phyloP scores from a whole-genome alignment of 2,329 filamentous ascomycete genomes.

The Daldinia eschscholtzii region DNA sequence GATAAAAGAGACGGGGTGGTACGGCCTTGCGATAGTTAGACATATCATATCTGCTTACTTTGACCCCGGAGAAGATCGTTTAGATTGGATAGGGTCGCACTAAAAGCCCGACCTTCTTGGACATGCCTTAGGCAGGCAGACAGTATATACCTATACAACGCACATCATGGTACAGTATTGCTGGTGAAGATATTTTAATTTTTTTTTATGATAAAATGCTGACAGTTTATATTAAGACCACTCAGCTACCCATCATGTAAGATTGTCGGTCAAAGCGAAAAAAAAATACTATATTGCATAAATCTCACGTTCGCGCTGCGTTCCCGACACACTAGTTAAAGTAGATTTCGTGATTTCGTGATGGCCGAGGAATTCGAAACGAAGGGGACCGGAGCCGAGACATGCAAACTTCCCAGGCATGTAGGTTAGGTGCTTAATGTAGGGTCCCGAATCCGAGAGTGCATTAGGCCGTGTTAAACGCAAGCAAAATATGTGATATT shows the following conservation, averaged over 20 bases:
- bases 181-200: background rate
- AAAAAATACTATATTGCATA: background rate
- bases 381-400: slow-evolving; percentile 1
- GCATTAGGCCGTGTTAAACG: background rate
- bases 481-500: background rate
- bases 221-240: slow-evolving; percentile 25
- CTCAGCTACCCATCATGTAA: slow-evolving; percentile 33
- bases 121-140: too few relatives aligned
- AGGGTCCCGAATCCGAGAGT: background rate
- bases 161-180: slow-evolving; percentile 5
- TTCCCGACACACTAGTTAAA: background rate
- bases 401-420: background rate
- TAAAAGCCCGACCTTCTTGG: slow-evolving; percentile 16
- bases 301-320: background rate
- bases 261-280: slow-evolving; percentile 38
- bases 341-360: background rate
- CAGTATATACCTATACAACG: background rate
- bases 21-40: slow-evolving; percentile 6
- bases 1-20: slow-evolving; percentile 2
- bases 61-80: slow-evolving; percentile 33
- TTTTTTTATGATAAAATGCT: slow-evolving; percentile 11
- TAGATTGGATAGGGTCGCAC: slow-evolving; percentile 22
- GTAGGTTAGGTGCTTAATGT: background rate
- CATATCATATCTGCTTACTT: slow-evolving; percentile 27
- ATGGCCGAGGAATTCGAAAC: background rate